These are phyloP conservation scores for Poteriospumella lacustris DNA, from an alignment of 108 stramenopile genomes.

Conservation along the genomic window DNA sequence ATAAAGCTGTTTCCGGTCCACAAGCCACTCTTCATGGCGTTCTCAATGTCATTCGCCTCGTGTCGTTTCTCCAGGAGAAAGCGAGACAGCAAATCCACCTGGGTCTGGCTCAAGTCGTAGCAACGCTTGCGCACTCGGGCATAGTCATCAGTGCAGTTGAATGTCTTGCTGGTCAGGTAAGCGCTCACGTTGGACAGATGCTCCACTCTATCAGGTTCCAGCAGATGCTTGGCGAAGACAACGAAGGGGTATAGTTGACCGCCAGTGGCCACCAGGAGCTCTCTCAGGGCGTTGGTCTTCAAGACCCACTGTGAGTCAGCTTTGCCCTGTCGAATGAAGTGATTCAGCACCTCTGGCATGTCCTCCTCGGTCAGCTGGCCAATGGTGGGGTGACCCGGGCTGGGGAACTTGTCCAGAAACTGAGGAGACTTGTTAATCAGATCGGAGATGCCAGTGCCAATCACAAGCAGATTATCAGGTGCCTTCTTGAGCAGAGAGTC, in stretches of 20 bases:
- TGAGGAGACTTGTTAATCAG: slow-evolving; percentile 2
- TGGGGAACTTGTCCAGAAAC: slow-evolving; percentile 6
- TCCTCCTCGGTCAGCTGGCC: slow-evolving; percentile 5
- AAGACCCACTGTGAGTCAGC: slow-evolving; percentile 1
- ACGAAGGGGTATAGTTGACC: slow-evolving; percentile 6
- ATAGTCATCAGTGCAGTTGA: slow-evolving; percentile 7
- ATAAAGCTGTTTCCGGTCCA: slow-evolving; percentile 7
- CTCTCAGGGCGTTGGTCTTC: slow-evolving; percentile 1
- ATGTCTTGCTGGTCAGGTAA: slow-evolving; percentile 7
- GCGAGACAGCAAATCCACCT: slow-evolving; percentile 6
- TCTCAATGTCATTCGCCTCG: neutral
- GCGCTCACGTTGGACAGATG: slow-evolving; percentile 6
- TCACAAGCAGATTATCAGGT: slow-evolving; percentile 7
- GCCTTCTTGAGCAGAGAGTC: slow-evolving; percentile 6
- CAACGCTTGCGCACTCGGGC: slow-evolving; percentile 1
- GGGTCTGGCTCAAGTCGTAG: neutral
- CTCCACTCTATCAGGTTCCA: slow-evolving; percentile 1
- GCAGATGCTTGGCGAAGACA: slow-evolving; percentile 6
- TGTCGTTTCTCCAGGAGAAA: slow-evolving; percentile 2
- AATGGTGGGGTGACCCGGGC: neutral
- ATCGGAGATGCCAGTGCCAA: slow-evolving; percentile 6
- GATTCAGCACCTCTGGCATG: slow-evolving; percentile 2
- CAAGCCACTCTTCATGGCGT: slow-evolving; percentile 6
- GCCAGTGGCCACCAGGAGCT: slow-evolving; percentile 5
- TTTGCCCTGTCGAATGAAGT: slow-evolving; percentile 7